Evolutionary conservation across 169 alveolate genomes (phyloP), one percentile per base, ranked within the genome.

Genomic region (Theileria orientalis): DNA sequence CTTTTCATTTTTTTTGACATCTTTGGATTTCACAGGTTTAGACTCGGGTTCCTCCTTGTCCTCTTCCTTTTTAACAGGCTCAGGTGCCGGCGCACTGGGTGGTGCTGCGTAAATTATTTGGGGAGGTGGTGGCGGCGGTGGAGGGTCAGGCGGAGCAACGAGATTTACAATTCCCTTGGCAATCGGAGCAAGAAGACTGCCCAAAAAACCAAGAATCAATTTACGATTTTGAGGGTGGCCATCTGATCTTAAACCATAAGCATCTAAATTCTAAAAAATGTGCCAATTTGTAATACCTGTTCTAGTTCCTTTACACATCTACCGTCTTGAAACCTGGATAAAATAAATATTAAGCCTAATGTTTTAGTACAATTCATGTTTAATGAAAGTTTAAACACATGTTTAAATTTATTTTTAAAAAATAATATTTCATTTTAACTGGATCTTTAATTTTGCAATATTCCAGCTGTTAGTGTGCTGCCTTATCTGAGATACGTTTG

Each of bases 71-170:
- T 76, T 32, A 3, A 11, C 54, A 32, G 69, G 35, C 35, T 54
- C 52, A 27, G 8, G 33, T 8, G 30, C 13, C 14, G 19, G 8
- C 11, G 73, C 27, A 40, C 40, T 46, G 63, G n/a, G 41, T 68
- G 69, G 27, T 30, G 0, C 51, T 19, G 40, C 11, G 32, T 6
- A 32, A 23, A 16, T 7, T 29, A 56, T 25, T 29, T n/a, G 8
- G 59, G 2, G 85, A 69, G 40, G 68, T 19, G 25, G 78, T 16
- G 70, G 68, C 13, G 87, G 87, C 16, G 87, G 61, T 1, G 86
- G 86, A 0, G 66, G 75, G 5, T 46, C 60, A 3, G 86, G 66
- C 3, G 86, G 83, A 40, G 30, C 35, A 63, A 32, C 19, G 47
- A 27, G 3, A 60, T 42, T 40, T 7, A 19, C 3, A 35, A 42